Evolutionary conservation across 176 grass and related monocot species (phyloP).

Genomic region (Ananas comosus): DNA sequence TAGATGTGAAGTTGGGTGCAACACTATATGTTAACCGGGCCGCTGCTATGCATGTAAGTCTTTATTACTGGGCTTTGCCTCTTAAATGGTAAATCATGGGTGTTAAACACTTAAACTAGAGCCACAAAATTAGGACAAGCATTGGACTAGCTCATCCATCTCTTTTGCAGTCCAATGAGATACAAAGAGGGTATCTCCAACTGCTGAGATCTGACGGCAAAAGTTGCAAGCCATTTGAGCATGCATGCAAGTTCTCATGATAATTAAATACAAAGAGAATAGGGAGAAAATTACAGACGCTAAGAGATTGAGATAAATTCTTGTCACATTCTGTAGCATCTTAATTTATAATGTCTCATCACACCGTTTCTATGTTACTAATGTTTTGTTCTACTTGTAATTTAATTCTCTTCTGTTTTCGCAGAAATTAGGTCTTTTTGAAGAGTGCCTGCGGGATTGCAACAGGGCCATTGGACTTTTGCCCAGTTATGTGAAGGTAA

Average conservation of each 20-base stretch:
- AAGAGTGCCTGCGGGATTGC: conserved; percentile 76
- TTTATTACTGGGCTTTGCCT: conserved; percentile 13
- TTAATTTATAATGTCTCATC: not conserved
- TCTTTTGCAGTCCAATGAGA: not conserved
- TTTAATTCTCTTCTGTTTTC: conserved; percentile 23
- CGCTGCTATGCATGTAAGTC: conserved; percentile 79
- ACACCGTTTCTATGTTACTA: not conserved
- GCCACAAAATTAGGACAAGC: not conserved
- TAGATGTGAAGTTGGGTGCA: conserved; percentile 42
- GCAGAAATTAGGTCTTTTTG: conserved; percentile 68
- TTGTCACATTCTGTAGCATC: not conserved
- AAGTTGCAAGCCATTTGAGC: no score
- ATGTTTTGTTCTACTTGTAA: conserved; percentile 8
- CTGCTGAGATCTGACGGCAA: no score
- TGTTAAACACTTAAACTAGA: conserved; percentile 3
- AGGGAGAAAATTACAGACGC: not conserved
- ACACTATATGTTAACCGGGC: conserved; percentile 77
- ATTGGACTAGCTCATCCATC: conserved; percentile 1
- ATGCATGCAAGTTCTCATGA: no score
- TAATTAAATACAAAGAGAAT: not conserved
- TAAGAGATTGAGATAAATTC: not conserved
- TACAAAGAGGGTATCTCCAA: no score
- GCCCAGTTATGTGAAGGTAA: conserved; percentile 63
- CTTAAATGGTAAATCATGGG: not conserved
- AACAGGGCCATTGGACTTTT: conserved; percentile 58